A percentile compares a stretch with the other conserved stretches of the same genome.
Evolutionary conservation across 306 rosid genomes (phyloP).

Genomic region (Chamaecrista fasciculata): DNA sequence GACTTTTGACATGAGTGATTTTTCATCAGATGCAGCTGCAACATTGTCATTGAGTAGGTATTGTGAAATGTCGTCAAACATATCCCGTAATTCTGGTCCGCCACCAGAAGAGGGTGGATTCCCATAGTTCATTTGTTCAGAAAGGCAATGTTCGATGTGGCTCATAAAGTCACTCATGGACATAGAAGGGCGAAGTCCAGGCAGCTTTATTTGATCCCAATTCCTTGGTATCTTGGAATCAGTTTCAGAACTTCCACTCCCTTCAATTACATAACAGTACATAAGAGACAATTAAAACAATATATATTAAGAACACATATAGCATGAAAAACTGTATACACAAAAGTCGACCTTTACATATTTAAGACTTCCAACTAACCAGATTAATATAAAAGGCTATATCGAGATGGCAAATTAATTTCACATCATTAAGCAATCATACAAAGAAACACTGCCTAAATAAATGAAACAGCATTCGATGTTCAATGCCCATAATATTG

Average conservation of each 20-base stretch:
- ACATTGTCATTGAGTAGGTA: slow-evolving; percentile 69
- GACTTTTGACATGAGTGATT: slow-evolving; percentile 78
- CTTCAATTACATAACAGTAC: slow-evolving; percentile 53
- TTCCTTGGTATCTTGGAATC: slow-evolving; percentile 50
- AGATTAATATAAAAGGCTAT: background rate
- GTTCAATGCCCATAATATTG: background rate
- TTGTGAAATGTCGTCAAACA: slow-evolving; percentile 66
- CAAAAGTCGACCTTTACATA: background rate
- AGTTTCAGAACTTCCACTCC: slow-evolving; percentile 56
- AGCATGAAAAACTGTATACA: background rate
- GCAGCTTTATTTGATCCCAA: slow-evolving; percentile 68
- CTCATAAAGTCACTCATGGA: slow-evolving; percentile 76
- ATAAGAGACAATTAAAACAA: slow-evolving; percentile 29
- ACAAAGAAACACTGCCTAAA: background rate
- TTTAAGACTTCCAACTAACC: background rate
- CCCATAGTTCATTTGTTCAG: slow-evolving; percentile 67
- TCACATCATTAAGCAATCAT: background rate
- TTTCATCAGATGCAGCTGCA: slow-evolving; percentile 67
- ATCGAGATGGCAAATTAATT: slow-evolving; percentile 2
- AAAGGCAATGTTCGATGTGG: slow-evolving; percentile 64
- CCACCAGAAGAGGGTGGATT: slow-evolving; percentile 46
- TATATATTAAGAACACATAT: background rate
- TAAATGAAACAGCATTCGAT: background rate
- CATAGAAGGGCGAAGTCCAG: slow-evolving; percentile 67
- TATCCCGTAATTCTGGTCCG: slow-evolving; percentile 47